These are phyloP conservation scores for Fabrea salina DNA, from an alignment of 169 alveolate species.

Conservation along the genomic window DNA sequence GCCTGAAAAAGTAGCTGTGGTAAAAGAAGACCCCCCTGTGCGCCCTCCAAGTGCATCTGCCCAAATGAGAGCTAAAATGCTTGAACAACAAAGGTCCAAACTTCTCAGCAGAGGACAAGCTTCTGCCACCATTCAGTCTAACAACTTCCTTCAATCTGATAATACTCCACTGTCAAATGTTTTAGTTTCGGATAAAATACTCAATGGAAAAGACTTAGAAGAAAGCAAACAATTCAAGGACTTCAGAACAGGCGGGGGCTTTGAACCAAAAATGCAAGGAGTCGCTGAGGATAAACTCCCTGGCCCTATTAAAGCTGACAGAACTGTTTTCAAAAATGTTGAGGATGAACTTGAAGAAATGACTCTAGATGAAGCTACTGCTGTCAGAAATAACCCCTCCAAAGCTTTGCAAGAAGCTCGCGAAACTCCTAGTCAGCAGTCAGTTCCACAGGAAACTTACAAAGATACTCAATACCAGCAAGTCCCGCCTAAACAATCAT, in stretches of 20 bases:
- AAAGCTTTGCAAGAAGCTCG: neutral
- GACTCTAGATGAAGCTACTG: constrained; percentile 8
- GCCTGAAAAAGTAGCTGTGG: too few relatives aligned
- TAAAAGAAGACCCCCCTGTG: too few relatives aligned
- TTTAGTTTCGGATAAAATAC: neutral
- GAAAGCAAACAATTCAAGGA: neutral
- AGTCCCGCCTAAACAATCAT: neutral
- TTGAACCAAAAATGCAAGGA: neutral
- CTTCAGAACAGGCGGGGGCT: neutral
- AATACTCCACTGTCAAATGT: neutral
- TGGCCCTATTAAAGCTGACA: constrained; percentile 23
- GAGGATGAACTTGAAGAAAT: constrained; percentile 20
- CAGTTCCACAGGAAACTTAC: too few relatives aligned
- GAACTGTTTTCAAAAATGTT: neutral
- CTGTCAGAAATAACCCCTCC: neutral
- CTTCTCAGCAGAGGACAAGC: neutral
- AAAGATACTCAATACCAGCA: neutral
- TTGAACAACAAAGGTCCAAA: neutral
- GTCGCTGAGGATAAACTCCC: neutral
- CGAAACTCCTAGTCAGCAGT: too few relatives aligned
- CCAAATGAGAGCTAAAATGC: constrained; percentile 16
- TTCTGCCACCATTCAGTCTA: neutral
- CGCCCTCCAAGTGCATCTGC: constrained; percentile 2
- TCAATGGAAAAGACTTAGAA: neutral
- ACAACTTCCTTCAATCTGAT: neutral